Evolutionary conservation across 352 stramenopile genomes (phyloP), one percentile per base, ranked within the genome.

Genomic region (Phytophthora kernoviae): DNA sequence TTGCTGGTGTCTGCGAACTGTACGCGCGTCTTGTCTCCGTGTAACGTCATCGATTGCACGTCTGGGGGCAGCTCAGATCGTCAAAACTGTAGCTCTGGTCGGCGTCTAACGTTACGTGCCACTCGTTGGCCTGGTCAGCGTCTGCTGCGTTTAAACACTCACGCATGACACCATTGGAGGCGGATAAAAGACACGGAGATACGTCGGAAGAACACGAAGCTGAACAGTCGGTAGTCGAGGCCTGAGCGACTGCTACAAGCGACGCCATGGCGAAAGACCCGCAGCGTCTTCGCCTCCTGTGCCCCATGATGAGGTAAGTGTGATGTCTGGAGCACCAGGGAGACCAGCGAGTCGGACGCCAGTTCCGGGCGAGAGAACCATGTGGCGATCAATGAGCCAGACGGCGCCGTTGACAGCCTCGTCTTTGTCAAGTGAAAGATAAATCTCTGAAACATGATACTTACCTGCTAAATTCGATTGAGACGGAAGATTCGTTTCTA

Each of bases 1-100:
- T 8, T 49, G 18, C 55, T 49, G 30, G 15, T 18, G 3, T n/a
- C 30, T 45, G 62, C 40, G 26, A 73, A 73, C 47, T 53, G 51
- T 11, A 70, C 50, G 50, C 37, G 65, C 36, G 64, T 65, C 53
- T 43, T 56, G 44, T 60, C 18, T 2, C 65, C 60, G 7, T 41
- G 44, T 2, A 73, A 22, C 41, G 46, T 18, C 22, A 73, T 36
- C 27, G 45, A 48, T 17, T 62, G 51, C 27, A 73, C 51, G 11
- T 46, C 12, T 1, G 43, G 21, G 20, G 54, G 46, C 7, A 66
- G 34, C 11, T 60, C 21, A 67, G 40, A 4, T 6, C 22, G 3
- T 22, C 22, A 24, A 65, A 57, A n/a, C 32, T 40, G 47, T 62
- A 32, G 37, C 33, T 55, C 14, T 17, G 18, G 8, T 40, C 7